These are phyloP conservation scores for Grigorovia humatica DNA, from an alignment of 805 yeast genomes.

Conservation along the genomic window DNA sequence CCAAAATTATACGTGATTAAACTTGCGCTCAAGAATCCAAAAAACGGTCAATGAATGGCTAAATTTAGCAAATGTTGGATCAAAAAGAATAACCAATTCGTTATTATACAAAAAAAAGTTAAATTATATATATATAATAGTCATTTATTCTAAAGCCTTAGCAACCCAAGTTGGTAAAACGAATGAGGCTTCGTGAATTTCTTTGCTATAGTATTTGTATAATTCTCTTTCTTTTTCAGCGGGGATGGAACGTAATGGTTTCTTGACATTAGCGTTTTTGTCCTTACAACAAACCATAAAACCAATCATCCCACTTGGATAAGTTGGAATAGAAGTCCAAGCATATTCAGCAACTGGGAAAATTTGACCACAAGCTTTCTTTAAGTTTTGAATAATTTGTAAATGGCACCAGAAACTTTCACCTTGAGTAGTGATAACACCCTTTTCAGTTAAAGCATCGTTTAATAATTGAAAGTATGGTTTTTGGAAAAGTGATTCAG, in stretches of 20 bases:
- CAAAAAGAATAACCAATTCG: neutral
- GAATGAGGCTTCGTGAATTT: slow-evolving; percentile 80
- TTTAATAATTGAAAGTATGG: slow-evolving; percentile 77
- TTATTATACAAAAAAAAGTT: neutral
- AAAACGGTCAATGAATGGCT: no score
- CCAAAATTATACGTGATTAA: slow-evolving; percentile 11
- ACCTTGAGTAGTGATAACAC: slow-evolving; percentile 89
- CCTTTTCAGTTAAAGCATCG: slow-evolving; percentile 85
- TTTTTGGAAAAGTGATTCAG: slow-evolving; percentile 85
- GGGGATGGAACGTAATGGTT: slow-evolving; percentile 57
- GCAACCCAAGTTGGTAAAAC: slow-evolving; percentile 89
- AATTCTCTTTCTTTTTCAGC: slow-evolving; percentile 52
- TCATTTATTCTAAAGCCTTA: slow-evolving; percentile 30
- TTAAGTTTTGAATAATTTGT: slow-evolving; percentile 70
- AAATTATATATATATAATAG: neutral
- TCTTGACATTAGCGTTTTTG: slow-evolving; percentile 47
- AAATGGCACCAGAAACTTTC: slow-evolving; percentile 92
- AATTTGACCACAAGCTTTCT: slow-evolving; percentile 68
- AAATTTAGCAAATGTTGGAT: no score
- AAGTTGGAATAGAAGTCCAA: slow-evolving; percentile 88
- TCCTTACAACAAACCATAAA: slow-evolving; percentile 92
- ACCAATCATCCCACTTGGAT: slow-evolving; percentile 97
- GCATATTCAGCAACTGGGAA: slow-evolving; percentile 91
- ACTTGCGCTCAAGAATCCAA: no score
- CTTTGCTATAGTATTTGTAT: slow-evolving; percentile 73